Conservation (phyloP, 305 asterid genomes). For the Fraxinus greggii region DNA sequence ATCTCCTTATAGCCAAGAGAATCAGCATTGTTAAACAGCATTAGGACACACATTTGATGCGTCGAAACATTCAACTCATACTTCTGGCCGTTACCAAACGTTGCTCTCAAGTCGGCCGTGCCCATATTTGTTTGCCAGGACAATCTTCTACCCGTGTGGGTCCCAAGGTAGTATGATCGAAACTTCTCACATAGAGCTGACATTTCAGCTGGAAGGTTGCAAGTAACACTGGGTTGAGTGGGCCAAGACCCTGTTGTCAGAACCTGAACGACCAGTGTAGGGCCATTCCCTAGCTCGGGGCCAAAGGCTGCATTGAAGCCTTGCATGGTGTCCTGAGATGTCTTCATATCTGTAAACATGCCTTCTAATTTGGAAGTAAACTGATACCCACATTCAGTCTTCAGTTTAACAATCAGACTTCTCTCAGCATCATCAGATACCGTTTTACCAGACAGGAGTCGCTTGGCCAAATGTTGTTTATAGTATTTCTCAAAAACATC, state of each 20-base stretch:
- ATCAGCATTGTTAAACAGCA: constrained; percentile 48
- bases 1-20: constrained; percentile 40
- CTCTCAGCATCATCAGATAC: constrained; percentile 54
- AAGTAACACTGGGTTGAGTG: constrained; percentile 42
- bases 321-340: constrained; percentile 55
- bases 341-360: constrained; percentile 62
- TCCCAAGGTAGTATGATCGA: constrained; percentile 52
- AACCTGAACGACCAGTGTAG: constrained; percentile 49
- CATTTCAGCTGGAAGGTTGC: constrained; percentile 52
- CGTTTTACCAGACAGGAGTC: constrained; percentile 51
- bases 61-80: constrained; percentile 50
- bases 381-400: constrained; percentile 58
- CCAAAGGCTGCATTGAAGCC: constrained; percentile 38
- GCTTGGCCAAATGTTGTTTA: constrained; percentile 56
- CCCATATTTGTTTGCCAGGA: constrained; percentile 61
- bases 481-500: constrained; percentile 58
- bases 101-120: constrained; percentile 45
- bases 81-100: constrained; percentile 42
- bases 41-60: constrained; percentile 53
- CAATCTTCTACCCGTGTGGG: constrained; percentile 48
- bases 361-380: constrained; percentile 60
- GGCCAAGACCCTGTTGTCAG: constrained; percentile 62
- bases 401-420: constrained; percentile 52
- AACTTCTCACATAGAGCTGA: constrained; percentile 44
- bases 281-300: constrained; percentile 34